Conservation (phyloP, 2,329 filamentous ascomycete genomes). For the Bipolaris victoriae region DNA sequence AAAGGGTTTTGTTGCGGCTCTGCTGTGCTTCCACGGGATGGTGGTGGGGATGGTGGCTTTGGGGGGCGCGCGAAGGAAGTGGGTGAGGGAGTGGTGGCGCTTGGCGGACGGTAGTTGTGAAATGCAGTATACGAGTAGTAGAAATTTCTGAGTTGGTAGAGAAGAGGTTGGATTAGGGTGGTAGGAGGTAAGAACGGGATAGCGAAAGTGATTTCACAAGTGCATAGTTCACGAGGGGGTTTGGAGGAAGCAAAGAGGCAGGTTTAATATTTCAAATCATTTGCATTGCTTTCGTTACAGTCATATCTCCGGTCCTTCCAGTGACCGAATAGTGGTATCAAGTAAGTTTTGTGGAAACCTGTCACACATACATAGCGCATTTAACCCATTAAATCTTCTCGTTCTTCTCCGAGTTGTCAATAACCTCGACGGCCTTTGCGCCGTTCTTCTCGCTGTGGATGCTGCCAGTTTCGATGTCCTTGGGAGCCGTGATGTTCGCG, state of each 20-base stretch:
- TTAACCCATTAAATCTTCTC: slow-evolving; percentile 11
- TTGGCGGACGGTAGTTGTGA: not conserved
- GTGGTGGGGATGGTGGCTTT: too few relatives aligned
- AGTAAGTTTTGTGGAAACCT: not conserved
- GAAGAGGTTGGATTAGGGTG: too few relatives aligned
- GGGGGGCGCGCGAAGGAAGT: too few relatives aligned
- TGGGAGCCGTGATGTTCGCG: slow-evolving; percentile 32
- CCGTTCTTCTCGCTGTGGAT: slow-evolving; percentile 38
- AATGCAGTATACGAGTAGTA: too few relatives aligned
- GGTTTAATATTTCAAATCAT: not conserved
- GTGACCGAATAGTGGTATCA: not conserved
- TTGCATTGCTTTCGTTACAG: not conserved
- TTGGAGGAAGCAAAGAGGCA: too few relatives aligned
- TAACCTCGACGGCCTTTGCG: slow-evolving; percentile 26
- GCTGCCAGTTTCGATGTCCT: slow-evolving; percentile 44
- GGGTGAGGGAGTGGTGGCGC: not conserved
- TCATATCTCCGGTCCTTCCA: not conserved
- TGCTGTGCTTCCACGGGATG: too few relatives aligned
- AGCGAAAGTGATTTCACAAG: too few relatives aligned
- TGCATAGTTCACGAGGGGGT: too few relatives aligned
- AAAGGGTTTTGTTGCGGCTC: not conserved
- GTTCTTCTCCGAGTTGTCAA: slow-evolving; percentile 15
- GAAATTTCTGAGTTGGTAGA: too few relatives aligned
- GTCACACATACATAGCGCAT: not conserved
- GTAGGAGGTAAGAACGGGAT: too few relatives aligned